Conservation (phyloP, 805 yeast genomes). For the Pichia deserticola region DNA sequence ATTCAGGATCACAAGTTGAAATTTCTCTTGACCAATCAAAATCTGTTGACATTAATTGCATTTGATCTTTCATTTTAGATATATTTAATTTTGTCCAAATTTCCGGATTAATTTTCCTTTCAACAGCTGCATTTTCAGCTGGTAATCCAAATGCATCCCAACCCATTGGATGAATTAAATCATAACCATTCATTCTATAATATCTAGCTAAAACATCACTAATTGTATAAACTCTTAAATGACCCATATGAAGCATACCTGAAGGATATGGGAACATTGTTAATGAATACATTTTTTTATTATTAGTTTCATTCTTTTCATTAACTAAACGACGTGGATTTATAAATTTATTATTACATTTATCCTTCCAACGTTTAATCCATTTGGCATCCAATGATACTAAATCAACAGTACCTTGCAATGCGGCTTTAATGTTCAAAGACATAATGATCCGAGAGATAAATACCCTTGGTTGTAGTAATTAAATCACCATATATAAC, state of each 20-base stretch:
- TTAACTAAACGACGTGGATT: constrained; percentile 24
- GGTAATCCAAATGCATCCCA: constrained; percentile 99
- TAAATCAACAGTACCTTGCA: constrained; percentile 16
- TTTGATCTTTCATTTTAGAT: constrained; percentile 77
- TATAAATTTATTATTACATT: constrained; percentile 18
- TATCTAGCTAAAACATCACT: constrained; percentile 79
- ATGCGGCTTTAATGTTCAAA: constrained; percentile 5
- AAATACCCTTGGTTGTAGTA: too few species aligned
- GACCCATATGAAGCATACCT: constrained; percentile 90
- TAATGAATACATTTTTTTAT: constrained; percentile 49
- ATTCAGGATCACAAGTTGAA: constrained; percentile 78
- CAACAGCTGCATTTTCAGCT: constrained; percentile 97
- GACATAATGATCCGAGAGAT: background rate
- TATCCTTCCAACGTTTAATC: constrained; percentile 38
- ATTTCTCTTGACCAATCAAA: constrained; percentile 94
- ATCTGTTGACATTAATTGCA: constrained; percentile 69
- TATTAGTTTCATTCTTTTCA: constrained; percentile 6
- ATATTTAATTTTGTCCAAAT: constrained; percentile 81
- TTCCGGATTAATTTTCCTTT: constrained; percentile 68
- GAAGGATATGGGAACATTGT: constrained; percentile 97
- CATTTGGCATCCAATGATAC: constrained; percentile 44
- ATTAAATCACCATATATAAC: too few species aligned
- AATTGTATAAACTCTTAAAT: constrained; percentile 85
- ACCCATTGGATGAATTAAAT: constrained; percentile 94
- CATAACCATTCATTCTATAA: constrained; percentile 64